Conservation (phyloP, 2,329 filamentous ascomycete species). For the Fusarium metavorans region DNA sequence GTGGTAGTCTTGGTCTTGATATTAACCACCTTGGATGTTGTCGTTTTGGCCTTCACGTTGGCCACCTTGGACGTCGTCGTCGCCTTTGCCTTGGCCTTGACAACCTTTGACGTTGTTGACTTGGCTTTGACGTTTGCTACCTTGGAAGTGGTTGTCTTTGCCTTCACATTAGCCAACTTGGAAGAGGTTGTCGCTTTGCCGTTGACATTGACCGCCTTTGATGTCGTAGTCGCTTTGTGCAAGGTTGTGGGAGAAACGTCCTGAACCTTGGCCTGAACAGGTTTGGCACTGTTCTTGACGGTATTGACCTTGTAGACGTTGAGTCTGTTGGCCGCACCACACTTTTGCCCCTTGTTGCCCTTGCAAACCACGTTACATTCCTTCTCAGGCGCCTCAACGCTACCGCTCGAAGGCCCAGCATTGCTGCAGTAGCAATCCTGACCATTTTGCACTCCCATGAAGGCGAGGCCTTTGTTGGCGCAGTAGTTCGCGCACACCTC, state of each 20-base stretch:
- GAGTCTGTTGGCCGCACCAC: slow-evolving; percentile 23
- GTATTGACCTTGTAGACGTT: slow-evolving; percentile 32
- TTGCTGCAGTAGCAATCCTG: slow-evolving; percentile 36
- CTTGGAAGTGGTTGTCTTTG: background rate
- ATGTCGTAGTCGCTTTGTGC: background rate
- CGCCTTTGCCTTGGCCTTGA: background rate
- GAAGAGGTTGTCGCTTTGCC: background rate
- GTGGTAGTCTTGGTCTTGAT: background rate
- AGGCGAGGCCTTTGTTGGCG: slow-evolving; percentile 22
- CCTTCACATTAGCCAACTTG: background rate
- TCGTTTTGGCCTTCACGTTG: background rate
- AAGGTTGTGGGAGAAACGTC: background rate
- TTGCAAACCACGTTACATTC: slow-evolving; percentile 29
- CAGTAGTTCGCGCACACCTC: slow-evolving; percentile 32
- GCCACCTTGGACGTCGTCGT: background rate
- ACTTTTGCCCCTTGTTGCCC: slow-evolving; percentile 27
- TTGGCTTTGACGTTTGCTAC: background rate
- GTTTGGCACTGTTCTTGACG: background rate
- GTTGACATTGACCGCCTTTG: background rate
- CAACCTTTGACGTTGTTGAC: background rate
- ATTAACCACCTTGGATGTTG: background rate
- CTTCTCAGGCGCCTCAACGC: slow-evolving; percentile 18
- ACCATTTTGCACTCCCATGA: slow-evolving; percentile 33
- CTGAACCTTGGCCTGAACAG: background rate
- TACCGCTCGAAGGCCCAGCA: slow-evolving; percentile 25